Conservation (phyloP, 1,284 basidiomycete genomes). For the Pseudozyma hubeiensis region DNA sequence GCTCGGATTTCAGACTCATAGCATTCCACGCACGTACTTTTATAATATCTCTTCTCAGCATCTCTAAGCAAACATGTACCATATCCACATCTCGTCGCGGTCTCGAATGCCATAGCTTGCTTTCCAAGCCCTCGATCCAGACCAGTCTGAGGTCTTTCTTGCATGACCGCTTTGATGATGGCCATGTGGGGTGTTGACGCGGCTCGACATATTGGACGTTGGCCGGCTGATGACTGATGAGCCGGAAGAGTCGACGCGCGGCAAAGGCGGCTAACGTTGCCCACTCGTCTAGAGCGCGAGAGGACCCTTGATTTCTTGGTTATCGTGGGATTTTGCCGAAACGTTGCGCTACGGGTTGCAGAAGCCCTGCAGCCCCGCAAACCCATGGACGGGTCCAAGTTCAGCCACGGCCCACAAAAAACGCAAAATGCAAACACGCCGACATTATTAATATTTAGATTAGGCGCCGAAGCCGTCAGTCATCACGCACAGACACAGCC, state of each 20-base stretch:
- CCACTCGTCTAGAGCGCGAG: neutral
- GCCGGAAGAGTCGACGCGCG: neutral
- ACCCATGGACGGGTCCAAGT: neutral
- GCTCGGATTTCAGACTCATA: no score
- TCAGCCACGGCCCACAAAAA: neutral
- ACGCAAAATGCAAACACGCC: no score
- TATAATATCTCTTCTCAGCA: neutral
- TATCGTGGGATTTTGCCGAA: neutral
- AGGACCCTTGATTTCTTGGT: neutral
- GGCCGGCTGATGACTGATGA: neutral
- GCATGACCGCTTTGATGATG: no score
- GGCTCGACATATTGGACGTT: no score
- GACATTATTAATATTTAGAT: no score
- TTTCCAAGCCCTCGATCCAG: no score
- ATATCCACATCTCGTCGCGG: no score
- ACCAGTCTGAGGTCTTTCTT: no score
- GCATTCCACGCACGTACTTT: no score
- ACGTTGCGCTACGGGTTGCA: slow-evolving; percentile 9
- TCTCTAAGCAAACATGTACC: no score
- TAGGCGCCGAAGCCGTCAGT: neutral
- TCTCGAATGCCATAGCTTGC: no score
- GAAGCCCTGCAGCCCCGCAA: slow-evolving; percentile 6
- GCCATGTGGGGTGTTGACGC: no score
- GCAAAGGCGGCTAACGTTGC: slow-evolving; percentile 4
- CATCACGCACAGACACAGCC: neutral